These are phyloP conservation scores for Chlamydomonas asymmetrica DNA, from an alignment of 139 green algal species.

Conservation along the genomic window DNA sequence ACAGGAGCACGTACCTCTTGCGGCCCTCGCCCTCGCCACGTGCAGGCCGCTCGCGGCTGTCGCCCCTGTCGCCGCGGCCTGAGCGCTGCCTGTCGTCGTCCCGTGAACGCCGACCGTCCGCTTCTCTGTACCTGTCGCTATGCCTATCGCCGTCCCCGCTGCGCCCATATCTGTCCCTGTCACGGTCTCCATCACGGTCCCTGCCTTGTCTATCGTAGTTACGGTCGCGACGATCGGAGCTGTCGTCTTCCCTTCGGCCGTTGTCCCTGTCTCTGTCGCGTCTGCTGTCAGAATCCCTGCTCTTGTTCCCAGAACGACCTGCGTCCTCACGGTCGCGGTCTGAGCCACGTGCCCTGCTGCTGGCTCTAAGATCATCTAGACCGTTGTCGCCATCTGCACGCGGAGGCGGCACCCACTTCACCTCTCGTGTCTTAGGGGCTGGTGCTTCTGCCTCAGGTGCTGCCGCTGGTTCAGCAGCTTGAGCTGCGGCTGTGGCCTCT, in stretches of 20 bases:
- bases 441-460: no score
- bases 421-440: no score
- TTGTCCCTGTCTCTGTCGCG: conserved; percentile 2
- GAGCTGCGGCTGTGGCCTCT: no score
- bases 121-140: background rate
- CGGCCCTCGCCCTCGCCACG: background rate
- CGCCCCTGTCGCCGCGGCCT: background rate
- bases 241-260: background rate
- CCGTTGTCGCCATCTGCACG: no score
- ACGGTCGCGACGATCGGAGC: no score
- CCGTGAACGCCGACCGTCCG: background rate
- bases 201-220: background rate
- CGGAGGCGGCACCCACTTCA: no score
- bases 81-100: background rate
- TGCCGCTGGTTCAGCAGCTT: no score
- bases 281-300: background rate
- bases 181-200: background rate
- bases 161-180: background rate
- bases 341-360: background rate
- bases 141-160: conserved; percentile 11
- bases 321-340: background rate
- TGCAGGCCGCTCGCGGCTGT: background rate
- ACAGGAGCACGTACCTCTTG: no score
- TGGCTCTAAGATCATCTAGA: background rate
- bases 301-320: background rate